Conservation (phyloP, 768 basidiomycete species). For the Calocera cornea region DNA sequence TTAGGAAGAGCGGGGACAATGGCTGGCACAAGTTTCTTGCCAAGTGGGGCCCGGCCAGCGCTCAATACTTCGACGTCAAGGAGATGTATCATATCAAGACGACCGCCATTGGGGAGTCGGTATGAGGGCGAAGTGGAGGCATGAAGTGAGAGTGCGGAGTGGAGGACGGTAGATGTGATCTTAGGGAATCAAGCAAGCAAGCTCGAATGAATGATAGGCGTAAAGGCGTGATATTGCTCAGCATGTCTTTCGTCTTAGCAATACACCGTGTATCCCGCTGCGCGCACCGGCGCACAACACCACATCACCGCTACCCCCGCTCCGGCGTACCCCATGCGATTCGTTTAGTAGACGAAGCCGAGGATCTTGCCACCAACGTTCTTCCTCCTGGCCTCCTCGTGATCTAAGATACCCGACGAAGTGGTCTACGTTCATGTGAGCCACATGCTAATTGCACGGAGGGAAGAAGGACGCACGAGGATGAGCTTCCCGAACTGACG, state of each 20-base stretch:
- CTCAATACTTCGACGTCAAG: background rate
- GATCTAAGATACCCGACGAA: conserved; percentile 94
- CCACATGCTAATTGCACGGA: background rate
- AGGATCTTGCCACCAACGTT: conserved; percentile 93
- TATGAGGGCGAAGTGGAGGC: background rate
- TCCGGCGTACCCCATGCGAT: background rate
- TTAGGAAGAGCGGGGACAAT: background rate
- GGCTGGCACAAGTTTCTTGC: background rate
- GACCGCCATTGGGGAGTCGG: background rate
- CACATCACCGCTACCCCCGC: background rate
- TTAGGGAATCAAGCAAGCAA: background rate
- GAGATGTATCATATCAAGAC: background rate
- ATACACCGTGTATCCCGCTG: background rate
- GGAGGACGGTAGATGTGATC: background rate
- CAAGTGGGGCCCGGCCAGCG: background rate
- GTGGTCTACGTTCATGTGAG: conserved; percentile 50
- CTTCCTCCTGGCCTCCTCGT: conserved; percentile 97
- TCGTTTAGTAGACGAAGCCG: conserved; percentile 73
- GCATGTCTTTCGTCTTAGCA: background rate
- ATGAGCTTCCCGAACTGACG: conserved; percentile 96
- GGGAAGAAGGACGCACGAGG: conserved; percentile 41
- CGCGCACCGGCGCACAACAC: background rate
- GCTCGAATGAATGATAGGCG: background rate
- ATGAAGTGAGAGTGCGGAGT: background rate
- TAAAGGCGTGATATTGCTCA: conserved; percentile 3